Conservation (phyloP, 139 green algal genomes). For the Chlorella sp. region DNA sequence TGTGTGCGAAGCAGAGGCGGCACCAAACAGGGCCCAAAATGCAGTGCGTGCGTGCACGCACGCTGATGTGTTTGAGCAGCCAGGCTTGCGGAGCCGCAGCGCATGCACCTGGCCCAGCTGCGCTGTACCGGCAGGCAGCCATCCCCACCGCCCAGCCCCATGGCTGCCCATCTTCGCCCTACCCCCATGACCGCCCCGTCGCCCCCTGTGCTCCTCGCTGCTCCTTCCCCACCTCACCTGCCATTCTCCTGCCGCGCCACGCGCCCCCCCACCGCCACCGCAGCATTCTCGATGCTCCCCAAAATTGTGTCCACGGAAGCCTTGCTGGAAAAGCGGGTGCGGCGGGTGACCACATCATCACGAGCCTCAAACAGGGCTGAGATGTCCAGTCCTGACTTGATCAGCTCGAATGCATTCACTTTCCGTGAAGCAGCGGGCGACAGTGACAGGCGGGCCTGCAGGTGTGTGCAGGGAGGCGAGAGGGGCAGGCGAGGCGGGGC, state of each 20-base stretch:
- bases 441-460: neutral
- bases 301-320: slow-evolving; percentile 24
- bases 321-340: slow-evolving; percentile 56
- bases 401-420: slow-evolving; percentile 64
- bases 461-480: neutral
- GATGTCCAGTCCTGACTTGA: slow-evolving; percentile 61
- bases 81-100: neutral
- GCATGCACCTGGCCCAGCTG: neutral
- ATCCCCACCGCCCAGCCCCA: neutral
- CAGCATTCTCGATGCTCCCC: slow-evolving; percentile 39
- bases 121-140: neutral
- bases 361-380: slow-evolving; percentile 57
- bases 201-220: neutral
- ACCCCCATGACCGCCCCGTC: too few relatives aligned
- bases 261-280: slow-evolving; percentile 40
- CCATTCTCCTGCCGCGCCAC: slow-evolving; percentile 20
- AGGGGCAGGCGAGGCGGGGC: neutral
- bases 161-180: neutral
- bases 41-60: neutral
- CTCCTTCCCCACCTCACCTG: neutral
- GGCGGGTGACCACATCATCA: slow-evolving; percentile 47
- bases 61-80: neutral
- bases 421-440: neutral
- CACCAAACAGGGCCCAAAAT: neutral
- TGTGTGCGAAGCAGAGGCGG: neutral